phyloP scores from a whole-genome alignment of 2,329 filamentous ascomycete species.

The Talaromyces sp. region DNA sequence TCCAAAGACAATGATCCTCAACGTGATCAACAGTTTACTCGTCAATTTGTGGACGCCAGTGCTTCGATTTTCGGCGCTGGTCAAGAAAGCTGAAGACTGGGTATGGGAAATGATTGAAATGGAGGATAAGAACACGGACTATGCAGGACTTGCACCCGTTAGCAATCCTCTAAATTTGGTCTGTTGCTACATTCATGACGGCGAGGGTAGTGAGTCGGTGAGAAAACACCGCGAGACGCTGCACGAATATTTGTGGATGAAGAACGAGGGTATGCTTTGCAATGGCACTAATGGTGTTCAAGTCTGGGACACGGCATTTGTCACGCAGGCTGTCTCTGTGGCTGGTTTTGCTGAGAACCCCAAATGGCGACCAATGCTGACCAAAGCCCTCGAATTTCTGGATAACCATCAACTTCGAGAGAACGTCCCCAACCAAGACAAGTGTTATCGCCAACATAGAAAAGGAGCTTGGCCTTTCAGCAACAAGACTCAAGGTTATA shows the following conservation, averaged over 20 bases:
- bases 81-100: constrained; percentile 73
- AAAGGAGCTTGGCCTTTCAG: constrained; percentile 97
- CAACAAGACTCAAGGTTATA: constrained; percentile 87
- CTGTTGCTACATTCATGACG: constrained; percentile 78
- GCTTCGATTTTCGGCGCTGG: constrained; percentile 64
- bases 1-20: constrained; percentile 82
- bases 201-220: constrained; percentile 68
- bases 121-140: constrained; percentile 92
- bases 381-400: constrained; percentile 76
- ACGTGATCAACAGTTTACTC: constrained; percentile 71
- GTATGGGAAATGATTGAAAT: constrained; percentile 78
- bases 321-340: constrained; percentile 77
- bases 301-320: constrained; percentile 91
- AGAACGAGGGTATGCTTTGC: constrained; percentile 84
- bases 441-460: constrained; percentile 82
- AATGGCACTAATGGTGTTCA: constrained; percentile 99
- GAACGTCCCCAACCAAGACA: constrained; percentile 70
- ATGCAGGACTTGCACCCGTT: constrained; percentile 79
- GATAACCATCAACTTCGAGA: constrained; percentile 89
- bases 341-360: constrained; percentile 73
- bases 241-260: constrained; percentile 87
- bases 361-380: constrained; percentile 78
- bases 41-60: constrained; percentile 78
- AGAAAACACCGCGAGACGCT: constrained; percentile 75
- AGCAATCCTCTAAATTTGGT: constrained; percentile 89